Percentiles rank a stretch among this genome's conserved stretches.
These are phyloP conservation scores for Geoglossum glabrum DNA, from an alignment of 495 filamentous ascomycete genomes.

Conservation along the genomic window DNA sequence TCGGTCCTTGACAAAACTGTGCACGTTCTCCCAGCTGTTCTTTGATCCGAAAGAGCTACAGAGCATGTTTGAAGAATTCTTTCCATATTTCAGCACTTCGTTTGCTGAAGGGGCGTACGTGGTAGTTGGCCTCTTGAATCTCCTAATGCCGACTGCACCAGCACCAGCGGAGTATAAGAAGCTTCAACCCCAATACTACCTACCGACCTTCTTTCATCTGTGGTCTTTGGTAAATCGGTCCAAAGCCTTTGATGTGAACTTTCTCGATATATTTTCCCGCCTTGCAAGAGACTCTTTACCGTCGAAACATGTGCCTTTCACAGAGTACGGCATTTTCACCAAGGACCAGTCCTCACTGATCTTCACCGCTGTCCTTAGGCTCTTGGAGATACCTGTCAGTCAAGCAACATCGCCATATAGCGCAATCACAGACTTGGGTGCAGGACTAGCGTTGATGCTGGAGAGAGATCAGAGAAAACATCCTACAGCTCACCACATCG, in stretches of 20 bases:
- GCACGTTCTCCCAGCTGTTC: conserved; percentile 73
- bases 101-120: conserved; percentile 78
- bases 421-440: conserved; percentile 53
- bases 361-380: conserved; percentile 73
- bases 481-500: conserved; percentile 75
- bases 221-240: conserved; percentile 89
- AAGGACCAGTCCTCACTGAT: conserved; percentile 81
- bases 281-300: conserved; percentile 63
- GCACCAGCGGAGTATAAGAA: conserved; percentile 46
- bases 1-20: conserved; percentile 66
- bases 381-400: conserved; percentile 92
- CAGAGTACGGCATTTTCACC: conserved; percentile 76
- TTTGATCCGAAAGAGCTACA: conserved; percentile 75
- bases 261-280: conserved; percentile 76
- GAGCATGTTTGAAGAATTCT: conserved; percentile 77
- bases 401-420: conserved; percentile 89
- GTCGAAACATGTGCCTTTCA: conserved; percentile 58
- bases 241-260: conserved; percentile 66
- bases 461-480: conserved; percentile 87
- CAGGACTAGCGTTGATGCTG: conserved; percentile 64
- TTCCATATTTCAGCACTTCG: conserved; percentile 90
- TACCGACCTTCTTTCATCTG: conserved; percentile 85
- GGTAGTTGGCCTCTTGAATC: conserved; percentile 64
- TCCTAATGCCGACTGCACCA: conserved; percentile 71
- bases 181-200: conserved; percentile 60